Conservation (phyloP, 192 early-diverging fungal genomes). For the Backusella parvicylindrica region DNA sequence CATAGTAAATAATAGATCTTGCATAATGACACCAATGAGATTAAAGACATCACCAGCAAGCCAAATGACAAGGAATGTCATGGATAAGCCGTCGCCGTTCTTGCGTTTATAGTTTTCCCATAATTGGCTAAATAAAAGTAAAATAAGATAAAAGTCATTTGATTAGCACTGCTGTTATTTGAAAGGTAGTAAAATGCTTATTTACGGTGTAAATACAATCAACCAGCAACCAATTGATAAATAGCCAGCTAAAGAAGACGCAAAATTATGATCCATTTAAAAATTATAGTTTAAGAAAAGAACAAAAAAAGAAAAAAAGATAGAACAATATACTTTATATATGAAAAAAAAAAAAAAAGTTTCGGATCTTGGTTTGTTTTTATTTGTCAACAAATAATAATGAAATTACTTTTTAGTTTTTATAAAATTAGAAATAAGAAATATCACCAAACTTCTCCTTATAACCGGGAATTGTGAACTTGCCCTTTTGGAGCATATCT, state of each 20-base stretch:
- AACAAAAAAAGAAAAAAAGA: background rate
- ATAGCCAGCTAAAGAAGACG: constrained; percentile 57
- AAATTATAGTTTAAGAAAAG: background rate
- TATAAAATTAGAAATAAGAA: constrained; percentile 56
- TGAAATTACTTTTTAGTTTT: background rate
- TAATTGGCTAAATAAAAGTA: constrained; percentile 54
- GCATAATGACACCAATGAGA: constrained; percentile 67
- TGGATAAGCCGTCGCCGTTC: constrained; percentile 72
- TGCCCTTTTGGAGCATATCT: constrained; percentile 87
- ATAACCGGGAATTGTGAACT: constrained; percentile 93
- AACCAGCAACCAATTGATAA: constrained; percentile 75
- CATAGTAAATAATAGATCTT: constrained; percentile 68
- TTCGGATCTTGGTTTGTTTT: background rate
- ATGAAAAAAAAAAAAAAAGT: background rate
- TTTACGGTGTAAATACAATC: constrained; percentile 78
- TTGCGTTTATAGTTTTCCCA: constrained; percentile 74
- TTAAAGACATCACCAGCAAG: constrained; percentile 75
- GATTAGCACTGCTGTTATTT: background rate
- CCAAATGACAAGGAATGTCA: constrained; percentile 74
- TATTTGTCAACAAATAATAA: background rate
- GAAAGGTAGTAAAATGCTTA: background rate
- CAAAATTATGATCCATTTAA: constrained; percentile 17
- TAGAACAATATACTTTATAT: background rate
- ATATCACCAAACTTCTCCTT: constrained; percentile 90
- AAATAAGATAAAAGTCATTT: background rate